Evolutionary conservation across 345 rosid species (phyloP), one percentile per base, ranked within the genome.

Genomic region (Melaleuca alternifolia): DNA sequence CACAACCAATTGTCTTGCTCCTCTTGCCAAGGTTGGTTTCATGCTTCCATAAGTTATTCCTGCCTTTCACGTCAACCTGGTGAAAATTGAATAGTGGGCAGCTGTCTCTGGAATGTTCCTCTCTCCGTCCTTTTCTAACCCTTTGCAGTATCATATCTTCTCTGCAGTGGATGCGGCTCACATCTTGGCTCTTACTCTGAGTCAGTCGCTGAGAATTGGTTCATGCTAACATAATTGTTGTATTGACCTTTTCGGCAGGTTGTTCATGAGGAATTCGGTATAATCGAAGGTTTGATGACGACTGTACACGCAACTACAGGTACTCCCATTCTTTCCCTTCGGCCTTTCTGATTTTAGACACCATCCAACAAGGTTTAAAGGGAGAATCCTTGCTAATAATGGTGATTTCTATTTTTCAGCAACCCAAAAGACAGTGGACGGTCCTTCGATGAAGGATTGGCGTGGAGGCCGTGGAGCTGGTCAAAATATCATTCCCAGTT

Each of bases 281-380:
- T 98, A 30, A 33, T 94, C 88, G 98, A 98, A 93, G 99, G 99
- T 89, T 92, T 98, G 90, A 98, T 98, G 99, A 98, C 99, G 83
- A 98, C 99, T 65, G 99, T 98, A 81, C 99, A 98, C 86, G 98
- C 99, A 87, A 98, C 99, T 84, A 98, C 99, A 87, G 99, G 99
- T 98, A 83, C 46, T 24, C 46, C 44, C 16, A 44, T 51, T 52
- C 61, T 89, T 11, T 85, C 88, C 76, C n/a, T 84, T 86, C 85
- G 86, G 51, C 83, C 57, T 79, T 33, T 59, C 79, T 21, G 51
- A 33, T 37, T 21, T 81, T 81, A 18, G 71, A 50, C 33, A 71
- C 23, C 23, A 18, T 53, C 56, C 56, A 53, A 53, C 56, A 53
- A 53, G 56, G 56, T 53, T 18, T 18, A 20, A 53, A 53, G 10